phyloP scores from a whole-genome alignment of 345 rosid genomes.

The Salix suchowensis region DNA sequence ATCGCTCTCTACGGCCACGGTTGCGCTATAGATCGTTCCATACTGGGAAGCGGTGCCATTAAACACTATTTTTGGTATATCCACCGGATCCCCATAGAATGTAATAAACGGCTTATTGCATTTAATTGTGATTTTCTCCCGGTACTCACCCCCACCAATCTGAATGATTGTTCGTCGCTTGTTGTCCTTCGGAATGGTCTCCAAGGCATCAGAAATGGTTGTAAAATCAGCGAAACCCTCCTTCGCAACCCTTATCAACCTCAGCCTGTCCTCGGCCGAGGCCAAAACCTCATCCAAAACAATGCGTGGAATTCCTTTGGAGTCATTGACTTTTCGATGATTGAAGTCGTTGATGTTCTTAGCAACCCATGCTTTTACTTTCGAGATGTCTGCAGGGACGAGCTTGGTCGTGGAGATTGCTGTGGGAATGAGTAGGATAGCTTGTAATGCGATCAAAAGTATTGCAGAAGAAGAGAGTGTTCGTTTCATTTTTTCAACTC shows the following conservation, averaged over 20 bases:
- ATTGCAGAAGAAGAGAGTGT: background rate
- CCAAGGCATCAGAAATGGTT: constrained; percentile 17
- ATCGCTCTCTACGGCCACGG: constrained; percentile 32
- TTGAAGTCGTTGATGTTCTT: constrained; percentile 8
- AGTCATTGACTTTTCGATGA: background rate
- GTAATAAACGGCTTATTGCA: constrained; percentile 9
- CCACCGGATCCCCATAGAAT: constrained; percentile 22
- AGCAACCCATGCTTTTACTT: constrained; percentile 13
- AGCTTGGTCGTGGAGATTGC: background rate
- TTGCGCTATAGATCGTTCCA: constrained; percentile 33
- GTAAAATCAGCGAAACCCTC: constrained; percentile 8
- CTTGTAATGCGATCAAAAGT: background rate
- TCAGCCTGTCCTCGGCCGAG: background rate
- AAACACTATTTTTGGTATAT: constrained; percentile 25
- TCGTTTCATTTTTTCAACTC: background rate
- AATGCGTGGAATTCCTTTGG: background rate
- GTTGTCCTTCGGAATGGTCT: constrained; percentile 11
- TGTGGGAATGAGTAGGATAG: background rate
- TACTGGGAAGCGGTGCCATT: constrained; percentile 23
- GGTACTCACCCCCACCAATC: constrained; percentile 24
- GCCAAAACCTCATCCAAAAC: constrained; percentile 6
- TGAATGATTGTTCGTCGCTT: background rate
- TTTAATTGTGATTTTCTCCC: constrained; percentile 24
- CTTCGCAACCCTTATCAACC: constrained; percentile 17
- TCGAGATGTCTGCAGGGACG: constrained; percentile 13